Conservation (phyloP, 441 rosid genomes). For the Populus hybrid region DNA sequence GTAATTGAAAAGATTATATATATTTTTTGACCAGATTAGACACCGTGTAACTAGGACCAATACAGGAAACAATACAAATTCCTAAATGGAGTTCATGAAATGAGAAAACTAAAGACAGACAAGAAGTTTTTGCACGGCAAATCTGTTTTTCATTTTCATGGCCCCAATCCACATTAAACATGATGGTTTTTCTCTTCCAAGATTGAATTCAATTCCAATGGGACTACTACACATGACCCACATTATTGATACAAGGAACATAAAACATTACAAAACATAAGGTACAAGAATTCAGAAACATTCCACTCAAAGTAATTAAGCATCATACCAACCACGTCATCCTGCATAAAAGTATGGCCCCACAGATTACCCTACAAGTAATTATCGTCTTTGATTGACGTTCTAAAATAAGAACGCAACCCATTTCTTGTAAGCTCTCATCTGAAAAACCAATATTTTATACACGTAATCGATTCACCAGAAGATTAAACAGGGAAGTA, state of each 20-base stretch:
- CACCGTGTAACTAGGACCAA: not conserved
- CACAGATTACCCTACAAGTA: constrained; percentile 16
- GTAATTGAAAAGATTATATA: not conserved
- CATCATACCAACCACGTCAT: constrained; percentile 25
- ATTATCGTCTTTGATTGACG: not conserved
- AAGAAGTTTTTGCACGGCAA: not conserved
- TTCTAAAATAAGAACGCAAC: not conserved
- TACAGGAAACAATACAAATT: not conserved
- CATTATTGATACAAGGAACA: constrained; percentile 5
- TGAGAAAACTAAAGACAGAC: not conserved
- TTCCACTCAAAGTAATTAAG: constrained; percentile 21
- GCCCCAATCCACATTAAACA: constrained; percentile 2
- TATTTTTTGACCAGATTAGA: not conserved
- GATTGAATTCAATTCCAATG: constrained; percentile 12
- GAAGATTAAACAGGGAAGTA: not conserved
- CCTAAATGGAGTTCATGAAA: not conserved
- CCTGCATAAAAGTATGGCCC: constrained; percentile 32
- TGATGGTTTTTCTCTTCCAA: constrained; percentile 11
- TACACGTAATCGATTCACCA: not conserved
- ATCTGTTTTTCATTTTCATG: constrained; percentile 7
- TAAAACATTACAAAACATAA: not conserved
- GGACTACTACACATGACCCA: constrained; percentile 12
- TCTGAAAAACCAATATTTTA: not conserved
- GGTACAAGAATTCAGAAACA: constrained; percentile 12
- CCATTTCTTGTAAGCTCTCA: not conserved